Base-by-base conservation (phyloP, 73 alveolate species). In the Paramecium bursaria region DNA sequence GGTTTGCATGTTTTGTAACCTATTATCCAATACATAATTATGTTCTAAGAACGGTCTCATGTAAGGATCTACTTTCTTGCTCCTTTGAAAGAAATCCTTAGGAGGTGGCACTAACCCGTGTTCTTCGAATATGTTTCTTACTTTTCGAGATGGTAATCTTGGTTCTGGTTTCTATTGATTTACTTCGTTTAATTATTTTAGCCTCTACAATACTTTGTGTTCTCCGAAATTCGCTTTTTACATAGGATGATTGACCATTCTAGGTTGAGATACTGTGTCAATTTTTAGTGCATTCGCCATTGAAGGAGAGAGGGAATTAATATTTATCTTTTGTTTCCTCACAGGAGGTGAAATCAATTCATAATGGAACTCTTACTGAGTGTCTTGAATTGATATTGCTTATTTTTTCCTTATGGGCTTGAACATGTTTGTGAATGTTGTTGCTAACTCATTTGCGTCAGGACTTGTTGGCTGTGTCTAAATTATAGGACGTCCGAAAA, bases 301-400 rank as follows among this genome's bases (percentile, higher is more conserved):
- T 11, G 82, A 67, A 35, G 82, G 82, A 2, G 82, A 67, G 50
- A 67, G 22, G 6, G 60, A 35, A 67, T 67, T 31, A 11, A 67
- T 17, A 67, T 67, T 47, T 15, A 67, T 67, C 33, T 67, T 67
- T 57, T 39, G 33, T 4, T 47, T 67, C 33, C 82, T 67, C 21
- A 67, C 11, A 35, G 54, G 42, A 42, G 82, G 82, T 30, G 76
- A 57, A 19, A 30, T 57, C n/a, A 13, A 67, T 19, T 67, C 19
- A 39, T 31, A n/a, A 10, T 3, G 0, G 21, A 67, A 53, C 21
- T 67, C 10, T 17, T 15, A 21, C 19, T 42, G 27, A 15, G 60
- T 39, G 1, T 67, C 60, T 67, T 42, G 42, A 39, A 30, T 26
- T 2, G 35, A 35, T 35, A n/a, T 33, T 14, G 33, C 48, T 39